These are phyloP conservation scores for Teunomyces funiuensis DNA, from an alignment of 805 yeast genomes.

Conservation along the genomic window DNA sequence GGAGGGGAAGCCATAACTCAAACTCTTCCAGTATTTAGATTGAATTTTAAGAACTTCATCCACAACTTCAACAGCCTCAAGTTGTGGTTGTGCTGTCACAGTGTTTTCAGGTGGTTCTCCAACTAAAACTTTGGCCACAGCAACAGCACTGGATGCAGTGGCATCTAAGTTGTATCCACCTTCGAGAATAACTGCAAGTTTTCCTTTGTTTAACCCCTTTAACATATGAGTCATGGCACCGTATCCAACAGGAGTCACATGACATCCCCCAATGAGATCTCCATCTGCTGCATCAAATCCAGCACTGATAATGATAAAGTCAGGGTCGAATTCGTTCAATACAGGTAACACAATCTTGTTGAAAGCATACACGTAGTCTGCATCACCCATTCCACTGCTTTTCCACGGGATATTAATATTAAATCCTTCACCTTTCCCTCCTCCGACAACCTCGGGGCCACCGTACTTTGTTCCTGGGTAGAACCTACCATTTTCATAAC, in stretches of 20 bases:
- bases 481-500: slow-evolving; percentile 88
- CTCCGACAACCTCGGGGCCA: slow-evolving; percentile 77
- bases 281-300: slow-evolving; percentile 99
- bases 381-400: slow-evolving; percentile 87
- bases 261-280: slow-evolving; percentile 95
- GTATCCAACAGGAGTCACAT: slow-evolving; percentile 92
- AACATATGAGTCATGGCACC: slow-evolving; percentile 94
- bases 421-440: slow-evolving; percentile 82
- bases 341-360: slow-evolving; percentile 83
- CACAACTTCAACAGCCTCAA: slow-evolving; percentile 75
- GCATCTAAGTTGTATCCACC: slow-evolving; percentile 96
- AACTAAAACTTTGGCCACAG: slow-evolving; percentile 84
- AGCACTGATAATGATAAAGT: slow-evolving; percentile 85
- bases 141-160: slow-evolving; percentile 85
- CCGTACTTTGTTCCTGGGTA: slow-evolving; percentile 95
- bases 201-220: slow-evolving; percentile 85
- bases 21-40: slow-evolving; percentile 82
- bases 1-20: slow-evolving; percentile 63
- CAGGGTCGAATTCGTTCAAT: slow-evolving; percentile 87
- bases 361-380: slow-evolving; percentile 92
- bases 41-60: slow-evolving; percentile 80
- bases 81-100: slow-evolving; percentile 61
- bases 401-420: slow-evolving; percentile 95
- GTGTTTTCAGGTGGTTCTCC: slow-evolving; percentile 94
- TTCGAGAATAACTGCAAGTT: slow-evolving; percentile 84